phyloP scores from a whole-genome alignment of 2,329 filamentous ascomycete species.

The Colletotrichum salicis region DNA sequence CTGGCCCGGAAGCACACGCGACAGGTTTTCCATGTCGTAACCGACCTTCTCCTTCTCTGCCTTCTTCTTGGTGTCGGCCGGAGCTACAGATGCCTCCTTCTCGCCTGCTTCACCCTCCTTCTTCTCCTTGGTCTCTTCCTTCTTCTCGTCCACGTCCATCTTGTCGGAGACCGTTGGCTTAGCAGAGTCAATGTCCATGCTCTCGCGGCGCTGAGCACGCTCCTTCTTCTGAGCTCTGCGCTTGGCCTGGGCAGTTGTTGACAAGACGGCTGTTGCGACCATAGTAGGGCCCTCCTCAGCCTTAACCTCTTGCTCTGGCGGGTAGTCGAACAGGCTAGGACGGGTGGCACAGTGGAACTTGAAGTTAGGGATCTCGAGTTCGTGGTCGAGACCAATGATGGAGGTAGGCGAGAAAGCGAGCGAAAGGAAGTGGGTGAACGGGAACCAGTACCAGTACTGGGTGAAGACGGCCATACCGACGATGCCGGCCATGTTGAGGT shows the following conservation, averaged over 20 bases:
- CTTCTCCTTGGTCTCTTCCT: conserved; percentile 69
- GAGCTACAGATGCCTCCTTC: conserved; percentile 63
- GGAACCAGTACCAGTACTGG: conserved; percentile 99
- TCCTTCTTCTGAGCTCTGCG: conserved; percentile 95
- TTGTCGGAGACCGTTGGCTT: conserved; percentile 74
- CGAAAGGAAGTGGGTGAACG: conserved; percentile 95
- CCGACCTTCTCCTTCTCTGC: conserved; percentile 95
- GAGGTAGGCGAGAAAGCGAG: conserved; percentile 97
- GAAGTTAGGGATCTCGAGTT: conserved; percentile 92
- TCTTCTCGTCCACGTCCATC: conserved; percentile 85
- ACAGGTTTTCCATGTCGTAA: conserved; percentile 97
- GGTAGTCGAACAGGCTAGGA: conserved; percentile 97
- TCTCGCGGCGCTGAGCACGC: conserved; percentile 86
- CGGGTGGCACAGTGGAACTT: conserved; percentile 96
- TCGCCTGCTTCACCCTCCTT: conserved; percentile 59
- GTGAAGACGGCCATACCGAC: conserved; percentile 98
- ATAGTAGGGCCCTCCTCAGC: conserved; percentile 91
- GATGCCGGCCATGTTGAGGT: conserved; percentile 98
- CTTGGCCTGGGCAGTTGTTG: conserved; percentile 96
- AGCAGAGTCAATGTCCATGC: conserved; percentile 92
- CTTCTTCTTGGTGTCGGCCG: conserved; percentile 82
- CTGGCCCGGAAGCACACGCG: conserved; percentile 88
- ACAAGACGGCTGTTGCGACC: conserved; percentile 94
- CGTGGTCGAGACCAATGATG: conserved; percentile 92
- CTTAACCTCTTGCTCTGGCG: conserved; percentile 95